Evolutionary conservation across 2,329 filamentous ascomycete genomes (phyloP).

Genomic region (Cladosporium sp.): DNA sequence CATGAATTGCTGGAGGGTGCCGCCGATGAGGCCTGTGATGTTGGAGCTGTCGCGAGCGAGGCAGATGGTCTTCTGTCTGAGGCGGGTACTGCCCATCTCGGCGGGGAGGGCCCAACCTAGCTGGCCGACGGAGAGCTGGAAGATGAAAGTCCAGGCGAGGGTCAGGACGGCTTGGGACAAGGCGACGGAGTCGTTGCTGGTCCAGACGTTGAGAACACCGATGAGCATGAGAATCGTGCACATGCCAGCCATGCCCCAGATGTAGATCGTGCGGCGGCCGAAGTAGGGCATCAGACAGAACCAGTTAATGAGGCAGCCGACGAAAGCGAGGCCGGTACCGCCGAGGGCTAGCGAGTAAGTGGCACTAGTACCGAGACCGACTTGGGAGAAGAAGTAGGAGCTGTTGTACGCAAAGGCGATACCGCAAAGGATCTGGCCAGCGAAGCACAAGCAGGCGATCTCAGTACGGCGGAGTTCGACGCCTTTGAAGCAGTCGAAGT

Average conservation of each 20-base stretch:
- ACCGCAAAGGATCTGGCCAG: conserved; percentile 31
- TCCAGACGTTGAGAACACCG: conserved; percentile 17
- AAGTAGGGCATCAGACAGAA: conserved; percentile 28
- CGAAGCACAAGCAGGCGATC: conserved; percentile 33
- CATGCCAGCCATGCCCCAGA: conserved; percentile 25
- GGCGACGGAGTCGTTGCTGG: neutral
- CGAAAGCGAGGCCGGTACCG: conserved; percentile 18
- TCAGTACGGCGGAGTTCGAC: conserved; percentile 42
- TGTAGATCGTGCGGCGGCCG: conserved; percentile 36
- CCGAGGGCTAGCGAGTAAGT: conserved; percentile 33
- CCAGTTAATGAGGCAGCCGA: conserved; percentile 22
- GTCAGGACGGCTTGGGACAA: conserved; percentile 43
- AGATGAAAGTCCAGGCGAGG: conserved; percentile 39
- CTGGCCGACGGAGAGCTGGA: conserved; percentile 18
- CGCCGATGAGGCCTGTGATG: neutral
- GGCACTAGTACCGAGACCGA: conserved; percentile 29
- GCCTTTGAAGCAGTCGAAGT: conserved; percentile 34
- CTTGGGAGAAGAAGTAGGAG: conserved; percentile 35
- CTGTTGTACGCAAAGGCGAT: conserved; percentile 30
- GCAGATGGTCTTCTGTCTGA: conserved; percentile 19
- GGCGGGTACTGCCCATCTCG: conserved; percentile 16
- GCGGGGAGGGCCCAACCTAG: conserved; percentile 17
- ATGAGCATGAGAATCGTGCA: conserved; percentile 23
- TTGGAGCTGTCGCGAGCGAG: conserved; percentile 14
- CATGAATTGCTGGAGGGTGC: conserved; percentile 1